Evolutionary conservation across 192 early-diverging fungal species (phyloP), one percentile per base, ranked within the genome.

Genomic region (Coemansia sp.): DNA sequence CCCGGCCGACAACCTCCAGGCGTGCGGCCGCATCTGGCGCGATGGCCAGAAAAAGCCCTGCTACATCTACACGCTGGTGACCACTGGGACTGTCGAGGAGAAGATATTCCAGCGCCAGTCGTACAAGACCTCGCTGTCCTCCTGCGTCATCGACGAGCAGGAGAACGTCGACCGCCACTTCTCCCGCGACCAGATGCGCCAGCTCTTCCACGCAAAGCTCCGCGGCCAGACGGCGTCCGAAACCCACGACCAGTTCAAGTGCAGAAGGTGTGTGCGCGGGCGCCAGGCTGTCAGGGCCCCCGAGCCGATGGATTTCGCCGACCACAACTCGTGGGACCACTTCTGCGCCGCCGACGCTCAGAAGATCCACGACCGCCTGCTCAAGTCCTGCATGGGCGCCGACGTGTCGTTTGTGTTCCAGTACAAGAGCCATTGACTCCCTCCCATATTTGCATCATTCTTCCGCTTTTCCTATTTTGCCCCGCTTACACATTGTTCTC

Each of bases 181-280:
- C 69, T 94, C 95, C 12, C 80, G 91, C 41, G 93, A 95, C 56
- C 87, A 91, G 61, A 88, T 99, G 74, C 85, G 89, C 5, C 89
- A 97, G 77, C 86, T 99, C 17, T 99, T 99, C 83, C 83, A 88
- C 76, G 86, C 91, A 37, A 94, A 94, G 54, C 68, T 85, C 16
- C 60, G 88, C 64, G 77, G 72, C 59, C 67, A 76, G 66, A 77
- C 82, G 0, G 56, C 79, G 59, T 93, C 90, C 68, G 95, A 99
- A 44, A 99, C 98, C 4, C 98, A 99, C 74, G 94, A 95, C 69
- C 95, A 93, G 16, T 98, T 99, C 83, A 95, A 94, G 74, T 99
- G 98, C 82, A 86, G 87, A 49, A 86, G 95, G 25, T 99, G 98
- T 67, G 84, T 95, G 14, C 72, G 90, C 5, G 95, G 95, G 4